Base-by-base conservation (phyloP, 2,329 filamentous ascomycete genomes). In the Diaporthe eres region DNA sequence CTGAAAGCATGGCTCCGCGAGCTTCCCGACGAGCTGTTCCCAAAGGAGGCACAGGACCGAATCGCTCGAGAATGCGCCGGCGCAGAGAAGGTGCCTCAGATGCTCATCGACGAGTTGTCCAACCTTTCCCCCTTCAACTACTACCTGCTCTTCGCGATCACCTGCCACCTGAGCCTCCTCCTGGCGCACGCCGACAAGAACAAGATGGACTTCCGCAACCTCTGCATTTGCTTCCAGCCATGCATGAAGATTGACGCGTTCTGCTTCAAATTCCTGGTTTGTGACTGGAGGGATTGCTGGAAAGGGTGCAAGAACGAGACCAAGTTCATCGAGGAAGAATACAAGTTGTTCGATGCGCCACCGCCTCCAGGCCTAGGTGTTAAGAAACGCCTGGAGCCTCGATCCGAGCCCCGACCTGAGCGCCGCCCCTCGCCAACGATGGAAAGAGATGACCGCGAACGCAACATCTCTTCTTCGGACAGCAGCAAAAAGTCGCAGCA, bases 71-170 rank as follows among this genome's bases (percentile, higher is more conserved):
- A 97, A 83, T 97, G 95, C 82, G 90, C 92, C 71, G 94, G 94
- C 15, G 91, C 94, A 58, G 94, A 94, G 71, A 91, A 90, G 63
- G 95, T 96, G 7, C 96, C 96, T 0, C 94, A 97, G 82, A 83
- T 97, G 84, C 90, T 98, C 74, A 93, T 97, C 79, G 95, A 98
- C 78, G 95, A 98, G 84, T 91, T 98, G 3, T 98, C 96, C 1
- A 96, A 95, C 80, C 89, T 98, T n/a, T 94, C 96, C 9, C 96
- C 96, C 0, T 98, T 97, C 88, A 98, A 98, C 85, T 98, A 98
- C 85, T 98, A 98, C 82, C 93, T 98, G 19, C 92, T 98, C 8
- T 98, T 98, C 83, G 96, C 96, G 80, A 98, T 98, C 80, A 98
- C 96, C 47, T 98, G 96, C 84, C 96, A 98, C 81, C 92, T 98